These are phyloP conservation scores for Fremontodendron californicum DNA, from an alignment of 345 rosid species.

Conservation along the genomic window DNA sequence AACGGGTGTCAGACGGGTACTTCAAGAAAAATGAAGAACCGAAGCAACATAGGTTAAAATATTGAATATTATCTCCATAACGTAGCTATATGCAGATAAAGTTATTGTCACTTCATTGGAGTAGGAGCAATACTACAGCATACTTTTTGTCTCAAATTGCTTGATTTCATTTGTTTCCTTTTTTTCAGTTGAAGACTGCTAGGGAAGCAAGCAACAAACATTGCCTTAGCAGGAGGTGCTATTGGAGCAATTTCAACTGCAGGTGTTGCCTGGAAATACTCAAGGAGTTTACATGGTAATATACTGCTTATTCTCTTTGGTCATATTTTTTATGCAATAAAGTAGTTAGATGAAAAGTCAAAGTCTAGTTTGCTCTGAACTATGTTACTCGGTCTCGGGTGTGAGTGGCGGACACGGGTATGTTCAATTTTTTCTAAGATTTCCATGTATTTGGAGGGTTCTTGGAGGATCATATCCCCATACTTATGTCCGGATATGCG, in stretches of 20 bases:
- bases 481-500: too few species aligned
- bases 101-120: not conserved
- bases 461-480: too few species aligned
- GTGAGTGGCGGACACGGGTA: too few species aligned
- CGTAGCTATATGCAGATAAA: not conserved
- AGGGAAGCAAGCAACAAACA: constrained; percentile 74
- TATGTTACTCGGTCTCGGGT: too few species aligned
- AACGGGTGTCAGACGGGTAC: too few species aligned
- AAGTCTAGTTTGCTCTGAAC: not conserved
- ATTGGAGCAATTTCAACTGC: constrained; percentile 83
- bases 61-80: not conserved
- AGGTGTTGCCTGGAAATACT: constrained; percentile 85
- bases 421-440: too few species aligned
- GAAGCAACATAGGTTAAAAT: too few species aligned
- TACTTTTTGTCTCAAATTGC: not conserved
- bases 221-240: constrained; percentile 51
- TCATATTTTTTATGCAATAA: not conserved
- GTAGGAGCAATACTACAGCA: not conserved
- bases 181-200: constrained; percentile 71
- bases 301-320: not conserved
- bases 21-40: too few species aligned
- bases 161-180: not conserved
- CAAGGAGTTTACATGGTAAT: constrained; percentile 77
- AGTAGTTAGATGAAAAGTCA: not conserved
- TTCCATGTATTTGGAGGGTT: too few species aligned